These are phyloP conservation scores for Carex pumila DNA, from an alignment of 176 grass and related monocot genomes.

Conservation along the genomic window DNA sequence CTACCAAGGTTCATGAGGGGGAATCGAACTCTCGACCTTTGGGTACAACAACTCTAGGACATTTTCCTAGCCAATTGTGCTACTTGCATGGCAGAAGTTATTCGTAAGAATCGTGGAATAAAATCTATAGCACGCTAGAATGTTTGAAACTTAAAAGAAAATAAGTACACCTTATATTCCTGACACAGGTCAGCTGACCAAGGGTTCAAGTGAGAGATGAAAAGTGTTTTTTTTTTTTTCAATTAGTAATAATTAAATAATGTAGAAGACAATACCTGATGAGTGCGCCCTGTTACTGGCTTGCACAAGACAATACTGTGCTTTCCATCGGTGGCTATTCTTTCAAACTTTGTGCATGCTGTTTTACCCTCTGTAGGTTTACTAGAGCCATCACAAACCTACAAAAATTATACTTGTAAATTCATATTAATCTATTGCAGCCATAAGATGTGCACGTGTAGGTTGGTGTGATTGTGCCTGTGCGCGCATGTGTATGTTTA, in stretches of 20 bases:
- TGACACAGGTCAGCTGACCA: too few relatives aligned
- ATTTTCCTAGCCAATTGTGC: too few relatives aligned
- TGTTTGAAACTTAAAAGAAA: too few relatives aligned
- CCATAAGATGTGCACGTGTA: not conserved
- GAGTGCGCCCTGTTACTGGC: constrained; percentile 89
- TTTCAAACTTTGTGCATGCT: constrained; percentile 82
- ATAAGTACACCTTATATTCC: too few relatives aligned
- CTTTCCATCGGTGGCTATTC: constrained; percentile 55
- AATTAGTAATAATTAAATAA: not conserved
- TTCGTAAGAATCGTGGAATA: not conserved
- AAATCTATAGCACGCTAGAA: not conserved
- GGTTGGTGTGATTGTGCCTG: not conserved
- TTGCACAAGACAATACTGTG: constrained; percentile 86
- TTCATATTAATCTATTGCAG: not conserved
- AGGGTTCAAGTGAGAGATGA: too few relatives aligned
- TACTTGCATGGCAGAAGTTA: not conserved
- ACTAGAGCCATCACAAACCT: constrained; percentile 41
- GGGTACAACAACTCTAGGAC: too few relatives aligned
- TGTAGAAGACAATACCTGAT: constrained; percentile 58
- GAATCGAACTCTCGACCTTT: too few relatives aligned
- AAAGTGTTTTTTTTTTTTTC: too few relatives aligned
- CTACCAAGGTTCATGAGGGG: too few relatives aligned
- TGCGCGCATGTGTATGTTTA: not conserved
- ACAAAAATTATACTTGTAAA: constrained; percentile 15
- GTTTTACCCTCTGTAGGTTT: constrained; percentile 56